A percentile compares a stretch with the other conserved stretches of the same genome.
Evolutionary conservation across 164 flowering plant species (phyloP).

Genomic region (Umbilicus rupestris): DNA sequence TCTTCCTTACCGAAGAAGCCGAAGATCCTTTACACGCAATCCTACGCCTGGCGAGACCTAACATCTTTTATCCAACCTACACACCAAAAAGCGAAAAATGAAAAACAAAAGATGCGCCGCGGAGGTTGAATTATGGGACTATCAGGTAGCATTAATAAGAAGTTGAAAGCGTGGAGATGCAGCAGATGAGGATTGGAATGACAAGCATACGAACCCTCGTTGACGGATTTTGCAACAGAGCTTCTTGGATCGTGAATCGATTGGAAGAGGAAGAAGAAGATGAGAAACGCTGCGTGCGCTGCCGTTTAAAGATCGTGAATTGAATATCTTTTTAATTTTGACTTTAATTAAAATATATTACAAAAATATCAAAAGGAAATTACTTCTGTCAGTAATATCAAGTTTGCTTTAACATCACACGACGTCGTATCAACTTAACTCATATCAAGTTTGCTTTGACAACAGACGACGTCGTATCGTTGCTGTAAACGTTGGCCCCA

Average conservation of each 20-base stretch:
- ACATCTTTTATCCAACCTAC: not conserved
- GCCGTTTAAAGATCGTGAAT: too few species aligned
- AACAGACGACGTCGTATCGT: too few species aligned
- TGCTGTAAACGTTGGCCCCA: too few species aligned
- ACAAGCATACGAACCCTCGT: not conserved
- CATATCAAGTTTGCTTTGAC: too few species aligned
- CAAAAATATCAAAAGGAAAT: too few species aligned
- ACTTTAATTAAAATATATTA: too few species aligned
- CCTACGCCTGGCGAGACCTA: conserved; percentile 1
- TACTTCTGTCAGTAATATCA: too few species aligned
- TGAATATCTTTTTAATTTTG: too few species aligned
- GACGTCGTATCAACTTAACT: too few species aligned
- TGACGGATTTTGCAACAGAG: not conserved
- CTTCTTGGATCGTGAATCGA: not conserved
- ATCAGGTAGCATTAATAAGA: not conserved
- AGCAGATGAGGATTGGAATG: not conserved
- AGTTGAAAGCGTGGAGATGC: not conserved
- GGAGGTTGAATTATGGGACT: not conserved
- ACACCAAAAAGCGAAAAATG: not conserved
- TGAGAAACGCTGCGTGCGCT: not conserved
- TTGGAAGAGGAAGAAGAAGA: not conserved
- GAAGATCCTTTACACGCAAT: not conserved
- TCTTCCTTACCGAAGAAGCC: not conserved
- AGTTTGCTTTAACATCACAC: too few species aligned
- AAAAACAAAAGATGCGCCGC: not conserved